Evolutionary conservation across 805 yeast species (phyloP).

Genomic region (Maudiozyma turicensis): DNA sequence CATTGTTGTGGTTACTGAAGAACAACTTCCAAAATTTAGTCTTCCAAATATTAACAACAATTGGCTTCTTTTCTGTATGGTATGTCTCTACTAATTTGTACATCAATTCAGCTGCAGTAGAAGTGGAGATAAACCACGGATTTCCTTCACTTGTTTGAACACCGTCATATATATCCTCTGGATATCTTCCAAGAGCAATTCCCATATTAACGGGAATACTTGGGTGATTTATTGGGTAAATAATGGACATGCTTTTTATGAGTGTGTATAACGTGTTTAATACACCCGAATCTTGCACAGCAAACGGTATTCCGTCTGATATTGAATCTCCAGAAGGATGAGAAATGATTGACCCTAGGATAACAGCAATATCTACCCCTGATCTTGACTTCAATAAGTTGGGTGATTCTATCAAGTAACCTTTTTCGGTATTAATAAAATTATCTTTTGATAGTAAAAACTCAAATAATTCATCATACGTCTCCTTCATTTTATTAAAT

Average conservation of each 20-base stretch:
- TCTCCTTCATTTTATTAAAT: slow-evolving; percentile 9
- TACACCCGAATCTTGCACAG: slow-evolving; percentile 46
- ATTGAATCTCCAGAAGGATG: slow-evolving; percentile 29
- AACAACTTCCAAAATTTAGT: slow-evolving; percentile 22
- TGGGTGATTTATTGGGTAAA: slow-evolving; percentile 69
- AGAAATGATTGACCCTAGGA: slow-evolving; percentile 37
- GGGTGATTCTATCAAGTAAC: slow-evolving; percentile 68
- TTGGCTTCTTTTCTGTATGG: slow-evolving; percentile 32
- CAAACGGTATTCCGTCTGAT: slow-evolving; percentile 41
- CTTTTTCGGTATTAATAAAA: slow-evolving; percentile 31
- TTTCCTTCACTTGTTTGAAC: slow-evolving; percentile 65
- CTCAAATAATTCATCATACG: slow-evolving; percentile 14
- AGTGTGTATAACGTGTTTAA: slow-evolving; percentile 56
- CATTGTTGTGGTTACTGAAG: background rate
- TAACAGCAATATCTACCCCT: slow-evolving; percentile 73
- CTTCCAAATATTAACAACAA: slow-evolving; percentile 31
- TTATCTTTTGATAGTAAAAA: slow-evolving; percentile 27
- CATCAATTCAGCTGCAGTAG: slow-evolving; percentile 55
- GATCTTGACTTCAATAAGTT: slow-evolving; percentile 36
- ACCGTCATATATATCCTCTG: slow-evolving; percentile 87
- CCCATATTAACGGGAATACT: slow-evolving; percentile 34
- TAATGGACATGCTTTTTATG: slow-evolving; percentile 54
- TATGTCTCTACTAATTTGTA: slow-evolving; percentile 45
- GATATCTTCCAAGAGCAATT: slow-evolving; percentile 81
- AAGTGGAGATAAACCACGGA: slow-evolving; percentile 85